Conservation (phyloP, 106 monocot genomes). For the Agapanthus africanus region DNA sequence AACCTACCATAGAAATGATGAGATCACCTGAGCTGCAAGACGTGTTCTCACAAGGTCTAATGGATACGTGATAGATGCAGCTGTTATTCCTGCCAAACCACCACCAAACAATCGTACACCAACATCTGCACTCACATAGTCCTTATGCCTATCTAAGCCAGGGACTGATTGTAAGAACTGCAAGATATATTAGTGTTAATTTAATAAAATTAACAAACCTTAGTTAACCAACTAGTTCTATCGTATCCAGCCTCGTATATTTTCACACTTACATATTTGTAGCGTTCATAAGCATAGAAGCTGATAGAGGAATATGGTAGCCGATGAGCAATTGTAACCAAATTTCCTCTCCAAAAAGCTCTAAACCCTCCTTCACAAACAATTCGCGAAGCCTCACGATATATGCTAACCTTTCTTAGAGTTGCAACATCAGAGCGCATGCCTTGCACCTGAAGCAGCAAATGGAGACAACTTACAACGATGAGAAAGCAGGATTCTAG, state of each 20-base stretch:
- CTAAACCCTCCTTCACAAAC: conserved; percentile 67
- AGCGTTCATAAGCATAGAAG: conserved; percentile 75
- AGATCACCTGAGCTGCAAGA: conserved; percentile 79
- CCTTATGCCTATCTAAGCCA: conserved; percentile 42
- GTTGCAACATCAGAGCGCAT: conserved; percentile 69
- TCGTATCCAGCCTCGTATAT: background rate
- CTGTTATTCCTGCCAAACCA: conserved; percentile 82
- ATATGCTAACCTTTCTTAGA: conserved; percentile 53
- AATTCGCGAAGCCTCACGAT: conserved; percentile 65
- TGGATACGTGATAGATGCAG: conserved; percentile 86
- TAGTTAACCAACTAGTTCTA: background rate
- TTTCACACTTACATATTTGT: conserved; percentile 41
- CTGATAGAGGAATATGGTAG: conserved; percentile 79
- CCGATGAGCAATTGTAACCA: conserved; percentile 73
- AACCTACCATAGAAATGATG: conserved; percentile 9
- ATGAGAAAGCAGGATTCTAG: too few species aligned
- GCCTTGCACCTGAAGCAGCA: conserved; percentile 73
- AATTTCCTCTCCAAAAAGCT: conserved; percentile 82
- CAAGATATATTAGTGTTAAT: conserved; percentile 6
- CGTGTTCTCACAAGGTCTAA: conserved; percentile 92
- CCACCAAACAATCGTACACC: conserved; percentile 59
- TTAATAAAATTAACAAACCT: background rate
- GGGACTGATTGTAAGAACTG: conserved; percentile 69
- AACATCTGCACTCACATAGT: conserved; percentile 45
- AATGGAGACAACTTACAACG: too few species aligned